A percentile compares a stretch with the other conserved stretches of the same genome.
These are phyloP conservation scores for Vigna trinervia DNA, from an alignment of 306 rosid genomes.

Conservation along the genomic window DNA sequence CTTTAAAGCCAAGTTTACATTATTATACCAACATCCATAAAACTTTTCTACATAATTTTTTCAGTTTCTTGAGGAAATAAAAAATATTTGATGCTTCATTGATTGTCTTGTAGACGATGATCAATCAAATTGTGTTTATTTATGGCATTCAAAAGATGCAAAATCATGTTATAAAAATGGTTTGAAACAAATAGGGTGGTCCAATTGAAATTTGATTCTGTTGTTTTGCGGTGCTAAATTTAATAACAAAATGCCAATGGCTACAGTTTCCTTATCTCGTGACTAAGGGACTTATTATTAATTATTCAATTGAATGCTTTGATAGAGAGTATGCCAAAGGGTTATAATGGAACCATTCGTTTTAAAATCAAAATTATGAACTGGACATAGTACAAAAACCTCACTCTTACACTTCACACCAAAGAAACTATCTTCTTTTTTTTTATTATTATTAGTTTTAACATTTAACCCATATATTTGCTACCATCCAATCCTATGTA, in stretches of 20 bases:
- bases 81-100: not conserved
- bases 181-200: conserved; percentile 11
- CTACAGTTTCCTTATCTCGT: conserved; percentile 36
- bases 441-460: not conserved
- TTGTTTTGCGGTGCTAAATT: conserved; percentile 27
- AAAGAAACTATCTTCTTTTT: conserved; percentile 9
- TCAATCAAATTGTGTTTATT: not conserved
- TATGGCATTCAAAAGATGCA: not conserved
- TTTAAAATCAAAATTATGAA: not conserved
- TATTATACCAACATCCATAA: conserved; percentile 33
- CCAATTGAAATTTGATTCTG: conserved; percentile 14
- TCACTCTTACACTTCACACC: conserved; percentile 18
- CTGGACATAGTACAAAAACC: not conserved
- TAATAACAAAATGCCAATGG: conserved; percentile 21
- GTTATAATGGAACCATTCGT: not conserved
- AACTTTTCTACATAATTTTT: not conserved
- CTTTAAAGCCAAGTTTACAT: conserved; percentile 70
- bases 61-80: conserved; percentile 26
- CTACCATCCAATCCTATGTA: not conserved
- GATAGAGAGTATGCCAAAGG: conserved; percentile 43
- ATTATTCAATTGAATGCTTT: conserved; percentile 25
- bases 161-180: not conserved
- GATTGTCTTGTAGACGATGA: not conserved
- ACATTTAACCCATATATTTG: not conserved
- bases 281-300: conserved; percentile 28